A percentile compares a stretch with the other conserved stretches of the same genome.
Evolutionary conservation across 164 flowering plant species (phyloP).

Genomic region (Sextonia rubra): DNA sequence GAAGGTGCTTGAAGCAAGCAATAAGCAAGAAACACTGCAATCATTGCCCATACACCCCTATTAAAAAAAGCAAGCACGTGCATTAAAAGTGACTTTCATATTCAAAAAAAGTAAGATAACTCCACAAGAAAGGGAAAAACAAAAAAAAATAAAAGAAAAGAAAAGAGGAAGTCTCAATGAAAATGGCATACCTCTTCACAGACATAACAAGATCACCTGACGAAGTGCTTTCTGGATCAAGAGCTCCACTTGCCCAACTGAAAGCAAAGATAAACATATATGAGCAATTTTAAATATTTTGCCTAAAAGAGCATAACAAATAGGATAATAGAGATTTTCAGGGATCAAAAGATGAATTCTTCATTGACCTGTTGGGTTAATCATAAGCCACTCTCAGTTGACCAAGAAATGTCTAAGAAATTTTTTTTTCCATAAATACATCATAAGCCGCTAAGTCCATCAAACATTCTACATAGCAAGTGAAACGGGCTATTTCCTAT

Average conservation of each 20-base stretch:
- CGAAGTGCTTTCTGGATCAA: constrained; percentile 60
- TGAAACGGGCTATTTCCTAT: background rate
- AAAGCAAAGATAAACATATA: constrained; percentile 1
- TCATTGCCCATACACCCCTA: constrained; percentile 97
- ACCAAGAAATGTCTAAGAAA: no score
- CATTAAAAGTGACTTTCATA: background rate
- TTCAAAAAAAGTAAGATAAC: no score
- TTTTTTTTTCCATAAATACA: no score
- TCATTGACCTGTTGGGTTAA: no score
- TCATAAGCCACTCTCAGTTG: no score
- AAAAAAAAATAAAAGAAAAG: no score
- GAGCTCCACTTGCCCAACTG: constrained; percentile 99
- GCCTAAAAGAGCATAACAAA: background rate
- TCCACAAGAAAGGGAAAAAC: no score
- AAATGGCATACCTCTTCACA: constrained; percentile 70
- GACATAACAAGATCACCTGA: constrained; percentile 63
- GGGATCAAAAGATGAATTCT: background rate
- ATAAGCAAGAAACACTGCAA: constrained; percentile 92
- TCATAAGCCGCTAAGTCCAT: no score
- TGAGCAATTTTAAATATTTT: background rate
- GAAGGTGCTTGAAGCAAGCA: constrained; percentile 98
- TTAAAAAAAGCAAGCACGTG: background rate
- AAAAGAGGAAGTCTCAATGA: background rate
- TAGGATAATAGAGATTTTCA: background rate
- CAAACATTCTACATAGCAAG: background rate